Evolutionary conservation across 768 basidiomycete species (phyloP), one percentile per base, ranked within the genome.

Genomic region (Suillus weaverae): DNA sequence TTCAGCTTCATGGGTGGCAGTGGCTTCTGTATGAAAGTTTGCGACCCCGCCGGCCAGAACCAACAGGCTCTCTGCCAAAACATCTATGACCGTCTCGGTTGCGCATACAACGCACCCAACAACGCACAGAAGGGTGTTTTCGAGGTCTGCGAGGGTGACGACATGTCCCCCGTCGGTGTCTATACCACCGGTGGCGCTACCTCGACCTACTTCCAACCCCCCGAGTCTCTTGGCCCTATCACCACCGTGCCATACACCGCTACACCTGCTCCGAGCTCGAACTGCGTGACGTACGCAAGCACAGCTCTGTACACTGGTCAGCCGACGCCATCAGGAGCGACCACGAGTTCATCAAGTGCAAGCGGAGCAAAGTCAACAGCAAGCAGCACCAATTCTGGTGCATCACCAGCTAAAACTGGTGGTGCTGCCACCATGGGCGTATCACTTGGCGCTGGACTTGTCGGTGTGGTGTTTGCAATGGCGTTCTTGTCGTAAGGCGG

Each of bases 71-170:
- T 74, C 69, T 93, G 92, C 79, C 79, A 90, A 73, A 88, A 94
- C 81, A 83, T 86, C 66, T 89, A 80, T 65, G 91, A 92, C 71
- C 89, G 88, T 64, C 87, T 92, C 60, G 92, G 93, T 11, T 89
- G 89, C 69, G 70, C 66, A 3, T 92, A 87, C 81, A 94, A 92
- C 73, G 88, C 84, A 20, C 92, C 92, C 18, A 86, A 84, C 73
- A 75, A 79, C 39, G 89, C 89, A 41, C 73, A 81, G 56, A 79
- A 87, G 53, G 84, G 83, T 35, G 79, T 80, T 0, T 94, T 91
- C 77, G 85, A 86, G 64, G 77, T 81, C 9, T 94, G 92, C 78
- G 71, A 83, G 10, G 86, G 86, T 30, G 89, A 91, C n/a, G 79
- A 85, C 71, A 86, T 88, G 79, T 80, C 81, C 18, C 81, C 81